Evolutionary conservation across 2,329 filamentous ascomycete genomes (phyloP).

Genomic region (Escovopsis weberi): DNA sequence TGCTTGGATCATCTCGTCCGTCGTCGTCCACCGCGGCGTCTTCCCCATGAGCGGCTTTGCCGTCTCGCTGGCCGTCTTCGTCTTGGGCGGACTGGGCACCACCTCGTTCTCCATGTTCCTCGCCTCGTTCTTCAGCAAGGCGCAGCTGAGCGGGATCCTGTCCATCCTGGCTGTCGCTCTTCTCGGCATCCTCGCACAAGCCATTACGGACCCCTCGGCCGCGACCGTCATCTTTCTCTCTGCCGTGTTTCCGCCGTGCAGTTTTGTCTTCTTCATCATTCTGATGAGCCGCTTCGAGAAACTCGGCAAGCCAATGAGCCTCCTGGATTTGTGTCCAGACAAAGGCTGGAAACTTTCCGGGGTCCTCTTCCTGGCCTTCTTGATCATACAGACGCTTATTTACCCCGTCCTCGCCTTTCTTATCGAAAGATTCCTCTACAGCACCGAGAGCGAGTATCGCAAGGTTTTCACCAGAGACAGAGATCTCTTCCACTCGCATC

Average conservation of each 20-base stretch:
- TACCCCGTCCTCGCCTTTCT: conserved; percentile 65
- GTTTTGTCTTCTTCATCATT: conserved; percentile 69
- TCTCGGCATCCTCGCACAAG: conserved; percentile 70
- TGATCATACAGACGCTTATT: conserved; percentile 60
- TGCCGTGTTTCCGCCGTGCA: conserved; percentile 73
- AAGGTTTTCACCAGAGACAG: conserved; percentile 28
- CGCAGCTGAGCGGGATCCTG: conserved; percentile 75
- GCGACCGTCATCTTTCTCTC: conserved; percentile 54
- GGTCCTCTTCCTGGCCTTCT: conserved; percentile 63
- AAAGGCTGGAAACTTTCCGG: conserved; percentile 57
- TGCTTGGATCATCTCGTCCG: conserved; percentile 64
- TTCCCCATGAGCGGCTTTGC: conserved; percentile 47
- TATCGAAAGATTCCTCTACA: conserved; percentile 61
- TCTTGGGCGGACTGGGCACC: conserved; percentile 62
- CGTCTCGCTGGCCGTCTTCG: conserved; percentile 59
- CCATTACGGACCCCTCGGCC: conserved; percentile 47
- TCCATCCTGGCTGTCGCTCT: conserved; percentile 59
- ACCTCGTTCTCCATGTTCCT: conserved; percentile 70
- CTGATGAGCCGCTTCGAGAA: conserved; percentile 65
- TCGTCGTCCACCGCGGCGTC: conserved; percentile 49
- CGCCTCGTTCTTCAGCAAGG: conserved; percentile 71
- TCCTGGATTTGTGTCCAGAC: conserved; percentile 46
- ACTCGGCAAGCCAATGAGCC: conserved; percentile 41
- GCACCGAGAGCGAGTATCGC: conserved; percentile 51
- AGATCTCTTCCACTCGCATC: conserved; percentile 12